Conservation (phyloP, 768 basidiomycete species). For the Amanita fuliginea region DNA sequence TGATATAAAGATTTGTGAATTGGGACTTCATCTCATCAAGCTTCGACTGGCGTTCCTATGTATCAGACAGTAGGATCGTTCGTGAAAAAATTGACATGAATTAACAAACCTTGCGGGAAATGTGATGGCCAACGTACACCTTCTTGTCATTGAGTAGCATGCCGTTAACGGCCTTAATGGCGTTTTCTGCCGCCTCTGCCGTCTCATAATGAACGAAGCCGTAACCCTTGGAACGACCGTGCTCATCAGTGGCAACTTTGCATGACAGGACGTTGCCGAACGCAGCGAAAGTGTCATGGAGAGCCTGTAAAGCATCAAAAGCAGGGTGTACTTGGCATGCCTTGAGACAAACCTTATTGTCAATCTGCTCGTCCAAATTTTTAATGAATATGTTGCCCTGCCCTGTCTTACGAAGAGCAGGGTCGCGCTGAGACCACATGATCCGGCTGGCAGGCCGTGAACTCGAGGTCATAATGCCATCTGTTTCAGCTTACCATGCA, state of each 20-base stretch:
- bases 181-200: conserved; percentile 87
- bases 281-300: conserved; percentile 98
- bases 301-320: conserved; percentile 44
- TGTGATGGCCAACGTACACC: conserved; percentile 96
- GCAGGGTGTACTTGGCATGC: neutral
- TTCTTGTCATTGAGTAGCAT: conserved; percentile 99
- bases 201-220: conserved; percentile 99
- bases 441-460: conserved; percentile 59
- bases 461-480: conserved; percentile 6
- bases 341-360: conserved; percentile 70
- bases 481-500: conserved; percentile 56
- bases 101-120: conserved; percentile 77
- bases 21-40: conserved; percentile 95
- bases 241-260: conserved; percentile 97
- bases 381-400: conserved; percentile 99
- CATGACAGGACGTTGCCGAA: conserved; percentile 98
- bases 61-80: neutral
- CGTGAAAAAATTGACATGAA: neutral
- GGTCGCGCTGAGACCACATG: conserved; percentile 99
- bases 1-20: conserved; percentile 98
- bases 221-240: conserved; percentile 93
- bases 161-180: conserved; percentile 98
- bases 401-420: conserved; percentile 96
- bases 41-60: conserved; percentile 92
- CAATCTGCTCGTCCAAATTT: conserved; percentile 93